A percentile compares a stretch with the other conserved stretches of the same genome.
phyloP scores from a whole-genome alignment of 2,329 filamentous ascomycete genomes.

The Exserohilum turcica region DNA sequence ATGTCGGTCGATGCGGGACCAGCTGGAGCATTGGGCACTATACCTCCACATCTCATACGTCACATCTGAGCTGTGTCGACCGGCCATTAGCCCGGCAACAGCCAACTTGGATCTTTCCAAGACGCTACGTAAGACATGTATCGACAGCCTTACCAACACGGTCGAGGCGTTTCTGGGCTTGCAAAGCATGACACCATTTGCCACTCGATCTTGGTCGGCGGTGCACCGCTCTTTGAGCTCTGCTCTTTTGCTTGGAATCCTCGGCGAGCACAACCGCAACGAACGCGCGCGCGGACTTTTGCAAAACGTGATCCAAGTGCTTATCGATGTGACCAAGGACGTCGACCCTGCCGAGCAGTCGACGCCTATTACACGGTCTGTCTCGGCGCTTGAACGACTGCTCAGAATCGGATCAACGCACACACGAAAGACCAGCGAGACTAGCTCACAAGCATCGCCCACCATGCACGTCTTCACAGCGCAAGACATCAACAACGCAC shows the following conservation, averaged over 20 bases:
- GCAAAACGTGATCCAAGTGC: conserved; percentile 53
- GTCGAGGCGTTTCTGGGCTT: conserved; percentile 67
- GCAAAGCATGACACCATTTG: conserved; percentile 56
- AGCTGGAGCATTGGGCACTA: conserved; percentile 64
- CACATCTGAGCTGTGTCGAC: conserved; percentile 65
- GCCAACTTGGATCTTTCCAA: conserved; percentile 52
- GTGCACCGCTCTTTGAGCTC: conserved; percentile 53
- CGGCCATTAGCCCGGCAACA: conserved; percentile 60
- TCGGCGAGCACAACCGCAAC: conserved; percentile 53
- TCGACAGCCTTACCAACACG: conserved; percentile 61
- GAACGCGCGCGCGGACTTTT: conserved; percentile 54
- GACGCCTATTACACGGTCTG: conserved; percentile 54
- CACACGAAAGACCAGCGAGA: conserved; percentile 32
- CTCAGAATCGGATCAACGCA: conserved; percentile 38
- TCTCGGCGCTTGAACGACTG: conserved; percentile 53
- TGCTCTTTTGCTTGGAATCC: conserved; percentile 52
- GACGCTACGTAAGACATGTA: conserved; percentile 60
- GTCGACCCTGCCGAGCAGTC: conserved; percentile 56
- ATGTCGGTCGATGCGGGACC: conserved; percentile 57
- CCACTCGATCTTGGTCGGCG: conserved; percentile 52
- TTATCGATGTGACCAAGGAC: conserved; percentile 54
- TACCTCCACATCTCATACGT: conserved; percentile 68
- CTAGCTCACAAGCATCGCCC: conserved; percentile 40
- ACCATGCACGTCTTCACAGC: conserved; percentile 41
- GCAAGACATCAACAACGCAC: conserved; percentile 46